phyloP scores from a whole-genome alignment of 345 rosid genomes.

The Euphorbia lathyris region DNA sequence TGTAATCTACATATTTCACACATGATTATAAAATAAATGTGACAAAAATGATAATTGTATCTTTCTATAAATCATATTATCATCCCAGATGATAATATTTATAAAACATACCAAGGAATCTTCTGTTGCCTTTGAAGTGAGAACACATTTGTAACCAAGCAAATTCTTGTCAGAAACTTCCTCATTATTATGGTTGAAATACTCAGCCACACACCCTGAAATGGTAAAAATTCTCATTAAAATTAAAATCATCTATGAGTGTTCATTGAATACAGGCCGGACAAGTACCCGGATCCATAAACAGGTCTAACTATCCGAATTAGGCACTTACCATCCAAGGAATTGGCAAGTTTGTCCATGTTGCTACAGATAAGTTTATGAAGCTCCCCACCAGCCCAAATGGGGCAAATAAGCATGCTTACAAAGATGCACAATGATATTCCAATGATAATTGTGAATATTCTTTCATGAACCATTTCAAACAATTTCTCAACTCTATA shows the following conservation, averaged over 20 bases:
- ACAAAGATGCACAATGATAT: constrained; percentile 36
- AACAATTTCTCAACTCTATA: constrained; percentile 34
- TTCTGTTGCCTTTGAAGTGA: constrained; percentile 43
- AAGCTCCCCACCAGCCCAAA: constrained; percentile 44
- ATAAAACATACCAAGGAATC: constrained; percentile 40
- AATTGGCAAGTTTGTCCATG: constrained; percentile 41
- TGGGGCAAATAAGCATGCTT: constrained; percentile 37
- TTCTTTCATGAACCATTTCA: constrained; percentile 33
- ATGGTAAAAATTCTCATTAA: not conserved
- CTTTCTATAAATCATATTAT: too few relatives aligned
- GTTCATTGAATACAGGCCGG: too few relatives aligned
- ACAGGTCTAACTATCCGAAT: too few relatives aligned
- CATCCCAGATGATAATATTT: not conserved
- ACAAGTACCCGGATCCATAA: too few relatives aligned
- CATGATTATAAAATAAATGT: too few relatives aligned
- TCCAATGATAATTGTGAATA: constrained; percentile 38
- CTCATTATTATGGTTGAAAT: constrained; percentile 23
- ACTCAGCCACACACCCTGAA: constrained; percentile 41
- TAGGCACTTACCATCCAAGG: constrained; percentile 35
- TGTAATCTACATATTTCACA: too few relatives aligned
- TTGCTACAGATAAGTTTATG: constrained; percentile 21
- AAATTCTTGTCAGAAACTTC: constrained; percentile 25
- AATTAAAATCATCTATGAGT: too few relatives aligned
- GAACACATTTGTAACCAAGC: constrained; percentile 41
- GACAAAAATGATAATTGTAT: too few relatives aligned